Evolutionary conservation across 2,329 filamentous ascomycete genomes (phyloP), one percentile per base, ranked within the genome.

Genomic region (Monilinia aucupariae): DNA sequence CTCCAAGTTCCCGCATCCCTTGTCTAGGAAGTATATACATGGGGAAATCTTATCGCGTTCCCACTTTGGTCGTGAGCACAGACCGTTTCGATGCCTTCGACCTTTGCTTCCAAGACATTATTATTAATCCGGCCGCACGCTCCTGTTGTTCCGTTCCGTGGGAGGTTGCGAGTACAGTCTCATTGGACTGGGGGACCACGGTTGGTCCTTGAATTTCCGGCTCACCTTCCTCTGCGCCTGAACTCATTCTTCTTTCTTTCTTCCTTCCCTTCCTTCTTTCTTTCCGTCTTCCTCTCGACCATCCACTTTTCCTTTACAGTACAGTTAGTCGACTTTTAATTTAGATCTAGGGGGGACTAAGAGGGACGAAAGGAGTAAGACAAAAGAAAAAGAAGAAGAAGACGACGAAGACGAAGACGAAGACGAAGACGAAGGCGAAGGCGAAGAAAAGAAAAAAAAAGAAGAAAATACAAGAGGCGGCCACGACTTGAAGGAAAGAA

Each of bases 401-500:
- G n/a, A n/a, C n/a, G n/a, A n/a, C n/a, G n/a, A n/a, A n/a, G n/a
- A n/a, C n/a, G n/a, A n/a, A n/a, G n/a, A n/a, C n/a, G n/a, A n/a
- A n/a, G n/a, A n/a, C n/a, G n/a, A n/a, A n/a, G n/a, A n/a, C n/a
- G n/a, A n/a, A n/a, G n/a, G n/a, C n/a, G n/a, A n/a, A n/a, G n/a
- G n/a, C n/a, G n/a, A 30, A 30, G 27, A 6, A 30, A 30, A 30
- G 6, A 12, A 8, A 13, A 39, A 39, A 15, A 39, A 2, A n/a
- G n/a, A n/a, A 45, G n/a, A 45, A 41, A n/a, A 32, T 13, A 1
- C 25, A 41, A 43, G 52, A 55, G 39, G 53, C 53, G n/a, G n/a
- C n/a, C n/a, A n/a, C n/a, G n/a, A n/a, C n/a, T n/a, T 32, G 47
- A 56, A 25, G 54, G 54, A 56, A 56, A 34, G 54, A 47, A 47